These are phyloP conservation scores for Candida nonsorbophila DNA, from an alignment of 805 yeast species.

Conservation along the genomic window DNA sequence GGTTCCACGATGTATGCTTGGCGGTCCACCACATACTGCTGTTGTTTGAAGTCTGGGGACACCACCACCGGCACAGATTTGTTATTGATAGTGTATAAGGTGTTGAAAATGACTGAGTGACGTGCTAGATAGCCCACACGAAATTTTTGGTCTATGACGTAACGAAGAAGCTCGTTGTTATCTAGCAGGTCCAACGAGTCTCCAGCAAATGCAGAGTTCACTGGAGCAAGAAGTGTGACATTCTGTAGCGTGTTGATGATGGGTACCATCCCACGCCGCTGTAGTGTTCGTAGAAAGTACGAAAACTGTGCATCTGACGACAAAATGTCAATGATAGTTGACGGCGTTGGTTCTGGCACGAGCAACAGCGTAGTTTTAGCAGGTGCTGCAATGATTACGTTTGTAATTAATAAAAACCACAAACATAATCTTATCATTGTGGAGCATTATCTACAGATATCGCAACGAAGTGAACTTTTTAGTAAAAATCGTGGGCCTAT, in stretches of 20 bases:
- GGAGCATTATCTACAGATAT: not conserved
- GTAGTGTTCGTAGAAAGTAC: constrained; percentile 55
- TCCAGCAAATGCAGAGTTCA: constrained; percentile 64
- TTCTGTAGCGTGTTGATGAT: constrained; percentile 52
- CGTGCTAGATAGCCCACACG: constrained; percentile 23
- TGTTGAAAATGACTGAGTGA: constrained; percentile 20
- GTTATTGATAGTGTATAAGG: constrained; percentile 17
- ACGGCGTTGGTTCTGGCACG: constrained; percentile 19
- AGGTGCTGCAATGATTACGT: not conserved
- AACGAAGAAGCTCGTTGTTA: constrained; percentile 16
- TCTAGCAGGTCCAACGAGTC: not conserved
- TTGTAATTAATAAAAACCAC: not conserved
- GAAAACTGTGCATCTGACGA: constrained; percentile 67
- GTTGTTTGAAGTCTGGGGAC: constrained; percentile 18
- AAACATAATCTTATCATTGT: no score
- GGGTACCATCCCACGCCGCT: constrained; percentile 59
- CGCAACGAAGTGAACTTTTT: not conserved
- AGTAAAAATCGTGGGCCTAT: not conserved
- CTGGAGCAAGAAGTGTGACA: constrained; percentile 75
- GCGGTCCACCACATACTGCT: constrained; percentile 36
- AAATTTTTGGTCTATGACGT: constrained; percentile 28
- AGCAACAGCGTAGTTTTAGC: constrained; percentile 2
- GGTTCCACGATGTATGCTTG: constrained; percentile 48
- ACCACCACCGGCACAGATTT: constrained; percentile 17
- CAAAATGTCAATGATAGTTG: constrained; percentile 60